A percentile compares a stretch with the other conserved stretches of the same genome.
phyloP scores from a whole-genome alignment of 192 early-diverging fungal genomes.

The Coemansia nantahalensis region DNA sequence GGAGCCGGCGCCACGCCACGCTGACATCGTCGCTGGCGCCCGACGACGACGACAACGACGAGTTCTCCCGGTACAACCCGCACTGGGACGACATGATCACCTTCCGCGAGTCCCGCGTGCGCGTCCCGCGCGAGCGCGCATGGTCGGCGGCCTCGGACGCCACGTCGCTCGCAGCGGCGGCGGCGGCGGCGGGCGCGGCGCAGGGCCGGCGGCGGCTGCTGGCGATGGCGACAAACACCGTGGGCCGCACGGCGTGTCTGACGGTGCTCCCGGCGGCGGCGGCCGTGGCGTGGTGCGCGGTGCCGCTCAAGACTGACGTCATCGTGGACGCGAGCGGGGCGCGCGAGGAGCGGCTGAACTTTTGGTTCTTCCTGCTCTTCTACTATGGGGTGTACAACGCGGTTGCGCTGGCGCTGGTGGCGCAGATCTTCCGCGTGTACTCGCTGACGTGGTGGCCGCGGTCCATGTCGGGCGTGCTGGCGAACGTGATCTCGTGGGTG shows the following conservation, averaged over 20 bases:
- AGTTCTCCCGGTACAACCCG: constrained; percentile 37
- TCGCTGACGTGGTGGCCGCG: constrained; percentile 80
- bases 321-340: not conserved
- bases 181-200: not conserved
- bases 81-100: constrained; percentile 60
- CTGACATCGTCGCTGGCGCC: constrained; percentile 19
- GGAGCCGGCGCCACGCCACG: constrained; percentile 30
- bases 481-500: constrained; percentile 68
- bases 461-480: constrained; percentile 58
- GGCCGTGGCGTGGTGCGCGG: constrained; percentile 58
- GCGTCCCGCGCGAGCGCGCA: constrained; percentile 43
- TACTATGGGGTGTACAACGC: constrained; percentile 79
- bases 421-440: constrained; percentile 75
- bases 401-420: constrained; percentile 66
- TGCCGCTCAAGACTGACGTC: constrained; percentile 54
- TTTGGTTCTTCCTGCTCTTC: constrained; percentile 77
- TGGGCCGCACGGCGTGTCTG: constrained; percentile 46
- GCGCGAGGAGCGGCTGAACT: constrained; percentile 54
- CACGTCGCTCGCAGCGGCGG: constrained; percentile 1
- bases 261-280: constrained; percentile 53
- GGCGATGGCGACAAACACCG: constrained; percentile 45
- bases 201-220: constrained; percentile 23
- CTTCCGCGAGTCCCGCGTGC: constrained; percentile 48
- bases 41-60: constrained; percentile 27
- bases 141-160: constrained; percentile 47